Percentiles rank a stretch among this genome's conserved stretches.
Evolutionary conservation across 192 early-diverging fungal species (phyloP).

Genomic region (Rhizophlyctis rosea): DNA sequence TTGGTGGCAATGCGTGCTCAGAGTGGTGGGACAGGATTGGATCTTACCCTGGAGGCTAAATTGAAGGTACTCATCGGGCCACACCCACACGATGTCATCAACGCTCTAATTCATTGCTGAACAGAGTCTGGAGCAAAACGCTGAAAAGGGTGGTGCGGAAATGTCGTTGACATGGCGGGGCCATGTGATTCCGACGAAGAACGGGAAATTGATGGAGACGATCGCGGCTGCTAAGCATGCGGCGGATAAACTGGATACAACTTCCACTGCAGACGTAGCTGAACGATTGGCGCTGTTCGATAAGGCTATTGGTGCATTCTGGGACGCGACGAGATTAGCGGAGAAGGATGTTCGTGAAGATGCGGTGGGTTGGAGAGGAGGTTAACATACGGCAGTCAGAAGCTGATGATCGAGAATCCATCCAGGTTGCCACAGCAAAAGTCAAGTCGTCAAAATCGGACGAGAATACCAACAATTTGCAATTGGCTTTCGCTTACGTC

Average conservation of each 20-base stretch:
- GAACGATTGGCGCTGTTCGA: constrained; percentile 36
- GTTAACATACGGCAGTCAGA: no score
- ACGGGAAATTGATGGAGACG: constrained; percentile 8
- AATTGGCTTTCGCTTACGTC: constrained; percentile 54
- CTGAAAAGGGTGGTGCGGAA: no score
- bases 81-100: neutral
- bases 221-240: constrained; percentile 29
- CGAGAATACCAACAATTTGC: constrained; percentile 53
- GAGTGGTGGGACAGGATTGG: constrained; percentile 32
- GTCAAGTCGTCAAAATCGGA: constrained; percentile 69
- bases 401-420: no score
- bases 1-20: constrained; percentile 15
- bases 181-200: constrained; percentile 36
- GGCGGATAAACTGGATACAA: constrained; percentile 16
- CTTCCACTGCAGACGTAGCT: neutral
- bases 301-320: constrained; percentile 50
- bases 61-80: constrained; percentile 30
- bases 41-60: constrained; percentile 47
- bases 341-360: constrained; percentile 65
- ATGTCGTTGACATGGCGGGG: constrained; percentile 46
- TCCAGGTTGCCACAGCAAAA: constrained; percentile 56
- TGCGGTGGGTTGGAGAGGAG: constrained; percentile 12
- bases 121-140: no score
- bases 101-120: neutral
- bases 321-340: constrained; percentile 58